Evolutionary conservation across 1,139 yeast species (phyloP).

Genomic region (Lizanozyma gosingica): DNA sequence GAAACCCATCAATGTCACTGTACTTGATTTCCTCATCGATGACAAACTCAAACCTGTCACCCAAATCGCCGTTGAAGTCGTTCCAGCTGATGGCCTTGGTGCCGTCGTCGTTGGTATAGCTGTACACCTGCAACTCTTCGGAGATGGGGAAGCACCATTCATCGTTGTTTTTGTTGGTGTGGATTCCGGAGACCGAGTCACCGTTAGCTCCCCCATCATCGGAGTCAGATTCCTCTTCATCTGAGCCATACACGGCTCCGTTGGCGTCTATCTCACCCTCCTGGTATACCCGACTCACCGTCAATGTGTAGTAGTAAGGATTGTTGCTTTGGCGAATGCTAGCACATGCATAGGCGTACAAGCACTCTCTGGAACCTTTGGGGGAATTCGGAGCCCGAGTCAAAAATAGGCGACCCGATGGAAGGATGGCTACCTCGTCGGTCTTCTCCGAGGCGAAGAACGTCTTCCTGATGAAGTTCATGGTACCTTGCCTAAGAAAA

Average conservation of each 20-base stretch:
- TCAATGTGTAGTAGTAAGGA: conserved; percentile 61
- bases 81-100: conserved; percentile 60
- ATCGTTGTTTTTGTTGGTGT: conserved; percentile 41
- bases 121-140: conserved; percentile 46
- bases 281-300: conserved; percentile 58
- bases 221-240: conserved; percentile 50
- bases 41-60: conserved; percentile 76
- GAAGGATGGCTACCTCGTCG: conserved; percentile 64
- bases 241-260: conserved; percentile 20
- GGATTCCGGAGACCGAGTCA: conserved; percentile 19
- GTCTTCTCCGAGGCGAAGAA: conserved; percentile 54
- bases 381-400: conserved; percentile 73
- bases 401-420: conserved; percentile 72
- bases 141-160: conserved; percentile 66
- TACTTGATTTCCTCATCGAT: conserved; percentile 54
- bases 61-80: conserved; percentile 79
- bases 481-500: conserved; percentile 20
- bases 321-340: conserved; percentile 61
- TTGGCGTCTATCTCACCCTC: conserved; percentile 52
- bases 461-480: conserved; percentile 68
- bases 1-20: conserved; percentile 55
- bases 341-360: conserved; percentile 55
- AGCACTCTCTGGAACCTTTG: conserved; percentile 78
- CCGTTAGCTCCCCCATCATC: conserved; percentile 40
- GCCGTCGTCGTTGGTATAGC: conserved; percentile 24